phyloP scores from a whole-genome alignment of 495 filamentous ascomycete genomes.

The Cudoniella acicularis region DNA sequence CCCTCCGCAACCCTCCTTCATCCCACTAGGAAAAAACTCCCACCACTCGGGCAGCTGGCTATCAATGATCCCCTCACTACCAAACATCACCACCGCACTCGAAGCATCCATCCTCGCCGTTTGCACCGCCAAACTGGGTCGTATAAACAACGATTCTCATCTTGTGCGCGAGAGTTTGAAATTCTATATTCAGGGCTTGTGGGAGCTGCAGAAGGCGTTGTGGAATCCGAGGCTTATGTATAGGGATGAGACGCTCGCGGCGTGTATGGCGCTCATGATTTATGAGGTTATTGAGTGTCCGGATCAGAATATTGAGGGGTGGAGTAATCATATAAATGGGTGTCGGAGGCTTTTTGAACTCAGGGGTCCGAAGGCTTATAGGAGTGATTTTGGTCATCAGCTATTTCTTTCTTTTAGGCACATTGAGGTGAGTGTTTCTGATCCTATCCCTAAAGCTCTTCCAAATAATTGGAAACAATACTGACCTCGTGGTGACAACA shows the following conservation, averaged over 20 bases:
- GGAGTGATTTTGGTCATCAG: slow-evolving; percentile 26
- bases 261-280: slow-evolving; percentile 32
- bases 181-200: slow-evolving; percentile 31
- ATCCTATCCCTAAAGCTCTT: no score
- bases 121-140: slow-evolving; percentile 27
- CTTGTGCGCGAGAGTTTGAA: slow-evolving; percentile 30
- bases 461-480: no score
- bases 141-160: slow-evolving; percentile 14
- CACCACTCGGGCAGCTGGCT: slow-evolving; percentile 22
- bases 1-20: not conserved
- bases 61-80: slow-evolving; percentile 20
- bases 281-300: slow-evolving; percentile 40
- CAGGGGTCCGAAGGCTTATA: slow-evolving; percentile 31
- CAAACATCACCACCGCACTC: slow-evolving; percentile 23
- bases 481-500: no score
- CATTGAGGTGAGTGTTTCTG: slow-evolving; percentile 30
- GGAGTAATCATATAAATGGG: slow-evolving; percentile 32
- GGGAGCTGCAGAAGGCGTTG: slow-evolving; percentile 33
- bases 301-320: slow-evolving; percentile 21
- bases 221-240: slow-evolving; percentile 25
- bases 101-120: slow-evolving; percentile 28
- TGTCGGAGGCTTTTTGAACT: slow-evolving; percentile 29
- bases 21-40: not conserved
- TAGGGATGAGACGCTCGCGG: slow-evolving; percentile 34
- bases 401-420: slow-evolving; percentile 31